These are phyloP conservation scores for Sistotremastrum suecicum DNA, from an alignment of 768 basidiomycete species.

Conservation along the genomic window DNA sequence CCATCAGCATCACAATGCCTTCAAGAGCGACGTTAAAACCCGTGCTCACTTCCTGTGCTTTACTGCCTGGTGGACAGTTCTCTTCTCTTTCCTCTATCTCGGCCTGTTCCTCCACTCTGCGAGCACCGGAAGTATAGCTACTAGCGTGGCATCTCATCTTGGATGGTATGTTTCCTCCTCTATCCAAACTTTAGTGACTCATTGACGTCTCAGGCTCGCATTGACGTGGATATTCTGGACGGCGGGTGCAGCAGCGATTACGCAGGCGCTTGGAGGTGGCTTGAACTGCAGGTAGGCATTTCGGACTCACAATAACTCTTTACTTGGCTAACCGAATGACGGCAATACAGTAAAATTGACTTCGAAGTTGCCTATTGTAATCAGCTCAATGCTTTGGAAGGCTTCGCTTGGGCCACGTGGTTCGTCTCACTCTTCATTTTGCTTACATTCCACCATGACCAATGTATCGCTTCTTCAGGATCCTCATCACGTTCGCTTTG, in stretches of 20 bases:
- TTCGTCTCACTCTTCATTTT: conserved; percentile 18
- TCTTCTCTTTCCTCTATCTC: conserved; percentile 37
- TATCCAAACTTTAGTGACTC: not conserved
- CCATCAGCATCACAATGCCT: conserved; percentile 40
- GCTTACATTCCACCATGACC: not conserved
- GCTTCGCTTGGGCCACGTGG: conserved; percentile 67
- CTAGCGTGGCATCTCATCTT: conserved; percentile 49
- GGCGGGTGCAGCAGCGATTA: conserved; percentile 58
- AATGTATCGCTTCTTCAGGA: conserved; percentile 24
- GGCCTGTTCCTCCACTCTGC: conserved; percentile 39
- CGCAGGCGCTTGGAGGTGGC: conserved; percentile 50
- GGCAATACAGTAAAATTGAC: conserved; percentile 22
- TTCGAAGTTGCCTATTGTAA: conserved; percentile 45
- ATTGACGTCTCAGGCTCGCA: conserved; percentile 29
- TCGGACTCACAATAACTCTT: not conserved
- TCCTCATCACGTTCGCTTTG: conserved; percentile 47
- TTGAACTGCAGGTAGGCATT: conserved; percentile 48
- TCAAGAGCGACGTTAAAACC: conserved; percentile 34
- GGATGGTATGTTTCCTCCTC: conserved; percentile 35
- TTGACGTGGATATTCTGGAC: conserved; percentile 73
- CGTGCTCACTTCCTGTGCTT: conserved; percentile 58
- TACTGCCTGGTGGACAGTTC: conserved; percentile 56
- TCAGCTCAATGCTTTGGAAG: conserved; percentile 64
- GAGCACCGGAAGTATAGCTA: conserved; percentile 30
- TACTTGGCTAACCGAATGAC: not conserved